Evolutionary conservation across 306 rosid genomes (phyloP).

Genomic region (Glycine tomentella): DNA sequence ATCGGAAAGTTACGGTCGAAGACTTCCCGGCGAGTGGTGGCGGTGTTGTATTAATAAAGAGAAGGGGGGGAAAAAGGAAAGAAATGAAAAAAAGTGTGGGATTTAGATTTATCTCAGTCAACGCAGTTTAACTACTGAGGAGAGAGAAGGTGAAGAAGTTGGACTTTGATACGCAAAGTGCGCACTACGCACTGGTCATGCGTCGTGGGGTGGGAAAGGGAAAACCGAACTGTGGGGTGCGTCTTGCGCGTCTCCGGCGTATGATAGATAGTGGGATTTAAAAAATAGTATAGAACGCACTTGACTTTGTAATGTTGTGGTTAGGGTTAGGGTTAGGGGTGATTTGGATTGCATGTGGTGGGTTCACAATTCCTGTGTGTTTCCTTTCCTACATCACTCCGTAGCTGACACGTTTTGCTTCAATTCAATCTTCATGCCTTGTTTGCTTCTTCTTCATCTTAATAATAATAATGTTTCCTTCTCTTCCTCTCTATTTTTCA

Average conservation of each 20-base stretch:
- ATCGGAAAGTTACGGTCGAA: constrained; percentile 21
- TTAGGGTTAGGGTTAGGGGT: not conserved
- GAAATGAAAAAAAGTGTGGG: not conserved
- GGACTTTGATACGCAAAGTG: constrained; percentile 73
- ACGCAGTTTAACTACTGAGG: constrained; percentile 63
- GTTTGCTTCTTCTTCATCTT: too few species aligned
- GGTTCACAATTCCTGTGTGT: constrained; percentile 16
- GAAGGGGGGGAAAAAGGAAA: not conserved
- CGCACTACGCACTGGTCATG: constrained; percentile 49
- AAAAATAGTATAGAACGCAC: constrained; percentile 1
- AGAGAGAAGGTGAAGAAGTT: constrained; percentile 44
- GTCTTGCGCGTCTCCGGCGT: constrained; percentile 39
- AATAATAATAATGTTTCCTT: too few species aligned
- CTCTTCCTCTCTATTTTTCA: not conserved
- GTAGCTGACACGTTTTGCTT: not conserved
- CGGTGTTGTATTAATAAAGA: constrained; percentile 22
- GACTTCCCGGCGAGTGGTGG: constrained; percentile 32
- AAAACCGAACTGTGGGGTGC: constrained; percentile 20
- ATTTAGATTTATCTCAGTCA: constrained; percentile 52
- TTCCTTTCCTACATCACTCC: not conserved
- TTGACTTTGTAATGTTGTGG: constrained; percentile 5
- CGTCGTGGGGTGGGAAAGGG: not conserved
- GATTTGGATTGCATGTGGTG: constrained; percentile 13
- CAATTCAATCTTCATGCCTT: too few species aligned
- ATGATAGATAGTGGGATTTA: constrained; percentile 44